These are phyloP conservation scores for Daphne laureola DNA, from an alignment of 441 rosid species.

Conservation along the genomic window DNA sequence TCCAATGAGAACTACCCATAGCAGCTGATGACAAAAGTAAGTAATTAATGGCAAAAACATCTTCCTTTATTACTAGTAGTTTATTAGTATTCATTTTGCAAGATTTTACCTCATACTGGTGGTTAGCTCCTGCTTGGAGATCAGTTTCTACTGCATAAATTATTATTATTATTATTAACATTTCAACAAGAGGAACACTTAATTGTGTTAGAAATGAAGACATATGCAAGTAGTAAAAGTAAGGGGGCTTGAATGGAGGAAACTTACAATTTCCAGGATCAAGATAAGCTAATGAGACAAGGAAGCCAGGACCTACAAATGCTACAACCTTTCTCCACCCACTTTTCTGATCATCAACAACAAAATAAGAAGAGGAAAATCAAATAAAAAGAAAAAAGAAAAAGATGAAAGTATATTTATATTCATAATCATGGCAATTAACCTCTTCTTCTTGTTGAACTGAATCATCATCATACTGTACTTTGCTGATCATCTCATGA, in stretches of 20 bases:
- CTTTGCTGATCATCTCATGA: no score
- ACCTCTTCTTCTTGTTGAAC: no score
- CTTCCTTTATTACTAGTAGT: no score
- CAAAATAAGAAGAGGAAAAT: not conserved
- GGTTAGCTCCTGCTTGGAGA: not conserved
- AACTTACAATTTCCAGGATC: conserved; percentile 2
- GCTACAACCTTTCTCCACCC: not conserved
- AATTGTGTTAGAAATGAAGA: not conserved
- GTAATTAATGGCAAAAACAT: no score
- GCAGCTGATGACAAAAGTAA: not conserved
- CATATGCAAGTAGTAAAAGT: no score
- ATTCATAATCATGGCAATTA: no score
- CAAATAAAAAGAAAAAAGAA: no score
- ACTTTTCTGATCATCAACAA: not conserved
- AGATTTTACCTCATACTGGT: not conserved
- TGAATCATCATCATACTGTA: no score
- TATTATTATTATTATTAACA: no score
- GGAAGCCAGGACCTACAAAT: conserved; percentile 2
- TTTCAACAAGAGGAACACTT: not conserved
- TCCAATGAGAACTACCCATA: conserved; percentile 4
- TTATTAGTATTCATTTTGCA: no score
- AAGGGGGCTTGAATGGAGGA: no score
- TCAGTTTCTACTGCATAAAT: conserved; percentile 1
- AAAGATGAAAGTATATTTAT: no score
- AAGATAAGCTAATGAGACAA: conserved; percentile 4